These are phyloP conservation scores for Pseudocercospora musae DNA, from an alignment of 2,329 filamentous ascomycete genomes.

Conservation along the genomic window DNA sequence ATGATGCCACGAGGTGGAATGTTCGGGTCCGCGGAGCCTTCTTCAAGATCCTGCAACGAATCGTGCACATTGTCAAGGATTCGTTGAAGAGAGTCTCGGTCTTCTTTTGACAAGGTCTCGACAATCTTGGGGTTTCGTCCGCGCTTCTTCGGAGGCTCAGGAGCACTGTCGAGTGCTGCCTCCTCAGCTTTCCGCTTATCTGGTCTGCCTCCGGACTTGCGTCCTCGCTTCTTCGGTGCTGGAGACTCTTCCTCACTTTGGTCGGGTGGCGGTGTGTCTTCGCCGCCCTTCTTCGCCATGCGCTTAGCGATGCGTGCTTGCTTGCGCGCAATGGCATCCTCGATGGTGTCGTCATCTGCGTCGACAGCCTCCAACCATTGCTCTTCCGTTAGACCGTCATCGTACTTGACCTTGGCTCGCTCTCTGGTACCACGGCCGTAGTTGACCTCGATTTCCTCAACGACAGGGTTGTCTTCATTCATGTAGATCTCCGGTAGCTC, in stretches of 20 bases:
- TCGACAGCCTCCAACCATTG: constrained; percentile 99
- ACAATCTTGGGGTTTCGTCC: constrained; percentile 66
- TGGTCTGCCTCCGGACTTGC: constrained; percentile 62
- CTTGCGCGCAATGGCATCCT: constrained; percentile 88
- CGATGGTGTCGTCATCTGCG: constrained; percentile 90
- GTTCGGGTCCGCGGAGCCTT: constrained; percentile 60
- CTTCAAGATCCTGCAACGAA: constrained; percentile 77
- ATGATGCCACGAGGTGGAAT: constrained; percentile 75
- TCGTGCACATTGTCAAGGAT: constrained; percentile 77
- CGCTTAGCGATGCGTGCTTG: constrained; percentile 79
- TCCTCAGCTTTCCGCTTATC: constrained; percentile 88
- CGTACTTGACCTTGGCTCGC: constrained; percentile 89
- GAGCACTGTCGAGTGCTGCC: constrained; percentile 64
- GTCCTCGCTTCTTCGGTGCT: constrained; percentile 69
- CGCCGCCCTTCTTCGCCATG: constrained; percentile 65
- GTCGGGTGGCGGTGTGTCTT: constrained; percentile 75
- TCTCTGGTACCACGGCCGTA: constrained; percentile 90
- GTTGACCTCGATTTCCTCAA: constrained; percentile 74
- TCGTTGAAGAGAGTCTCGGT: constrained; percentile 74
- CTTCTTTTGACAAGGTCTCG: constrained; percentile 63
- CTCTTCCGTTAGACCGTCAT: constrained; percentile 96
- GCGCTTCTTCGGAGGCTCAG: constrained; percentile 70
- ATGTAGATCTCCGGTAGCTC: constrained; percentile 95
- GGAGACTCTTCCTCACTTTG: constrained; percentile 74
- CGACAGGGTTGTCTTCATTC: constrained; percentile 75